Evolutionary conservation across 225 moss, liverwort and hornwort genomes (phyloP), one percentile per base, ranked within the genome.

Genomic region (Anthoceros angustus): DNA sequence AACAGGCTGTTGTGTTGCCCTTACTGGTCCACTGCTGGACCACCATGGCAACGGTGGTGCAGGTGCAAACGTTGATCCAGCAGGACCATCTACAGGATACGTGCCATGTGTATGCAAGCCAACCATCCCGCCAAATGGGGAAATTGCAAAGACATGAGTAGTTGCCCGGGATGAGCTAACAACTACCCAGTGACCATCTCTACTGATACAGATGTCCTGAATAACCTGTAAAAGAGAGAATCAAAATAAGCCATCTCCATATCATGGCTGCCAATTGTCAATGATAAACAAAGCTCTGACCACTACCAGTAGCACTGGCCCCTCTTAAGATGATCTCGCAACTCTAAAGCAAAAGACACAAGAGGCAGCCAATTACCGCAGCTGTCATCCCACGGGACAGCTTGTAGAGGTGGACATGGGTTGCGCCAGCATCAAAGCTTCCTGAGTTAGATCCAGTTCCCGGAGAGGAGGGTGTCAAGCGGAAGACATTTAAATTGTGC

Each of bases 401-500:
- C 69, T 98, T 98, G 77, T 98, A 98, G 15, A 98, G 79, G 62
- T 98, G 98, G 69, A 83, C 98, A 70, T 76, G 80, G 9, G 80
- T 74, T 25, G 61, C 12, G 39, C 65, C 77, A 49, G 75, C 70
- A 76, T 89, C 87, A 50, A 77, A 81, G 68, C 71, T 74, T 15
- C 41, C 70, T 8, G 72, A 67, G 12, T 72, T 68, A 9, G 42
- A 77, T 42, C 76, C 74, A 42, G 62, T 55, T 10, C 9, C 50
- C 6, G 84, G 73, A 18, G 77, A 76, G 48, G 90, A 71, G 20
- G 98, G 98, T 39, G 81, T 87, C 45, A 98, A 78, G 0, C 92
- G 87, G 69, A 89, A 98, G 48, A 98, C 98, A 74, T 98, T 89
- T 76, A 98, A 79, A 73, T 92, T 98, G 71, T 98, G 98, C 64